Conservation (phyloP, 2,329 filamentous ascomycete genomes). For the Microdochium bolleyi region DNA sequence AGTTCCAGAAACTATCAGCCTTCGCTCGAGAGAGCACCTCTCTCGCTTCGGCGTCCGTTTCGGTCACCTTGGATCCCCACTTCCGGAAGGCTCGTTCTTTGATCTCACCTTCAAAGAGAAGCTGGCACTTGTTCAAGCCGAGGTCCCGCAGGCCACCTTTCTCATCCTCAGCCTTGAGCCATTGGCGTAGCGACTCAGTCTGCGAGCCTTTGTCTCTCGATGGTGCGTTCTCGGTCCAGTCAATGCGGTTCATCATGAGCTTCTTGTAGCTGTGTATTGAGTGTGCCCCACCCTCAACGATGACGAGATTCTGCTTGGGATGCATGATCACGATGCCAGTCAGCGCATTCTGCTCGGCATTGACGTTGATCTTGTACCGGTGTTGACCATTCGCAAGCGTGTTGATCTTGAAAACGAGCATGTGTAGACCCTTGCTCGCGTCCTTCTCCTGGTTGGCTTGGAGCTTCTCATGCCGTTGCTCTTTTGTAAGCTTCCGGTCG, state of each 20-base stretch:
- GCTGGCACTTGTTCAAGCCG: conserved; percentile 68
- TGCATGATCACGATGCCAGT: conserved; percentile 90
- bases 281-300: conserved; percentile 85
- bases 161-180: conserved; percentile 75
- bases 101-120: conserved; percentile 88
- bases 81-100: conserved; percentile 75
- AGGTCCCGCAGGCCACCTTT: conserved; percentile 74
- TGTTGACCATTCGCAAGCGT: conserved; percentile 89
- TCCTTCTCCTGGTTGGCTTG: conserved; percentile 78
- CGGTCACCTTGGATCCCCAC: conserved; percentile 85
- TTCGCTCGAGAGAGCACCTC: conserved; percentile 72
- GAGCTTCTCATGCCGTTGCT: conserved; percentile 79
- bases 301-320: conserved; percentile 78
- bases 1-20: conserved; percentile 92
- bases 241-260: conserved; percentile 85
- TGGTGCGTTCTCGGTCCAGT: conserved; percentile 85
- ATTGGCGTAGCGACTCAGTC: conserved; percentile 52
- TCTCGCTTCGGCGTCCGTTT: conserved; percentile 82
- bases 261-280: conserved; percentile 82
- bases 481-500: conserved; percentile 79
- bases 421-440: conserved; percentile 73
- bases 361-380: conserved; percentile 85
- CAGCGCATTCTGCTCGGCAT: conserved; percentile 80
- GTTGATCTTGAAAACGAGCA: conserved; percentile 83
- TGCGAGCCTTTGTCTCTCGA: conserved; percentile 56